Conservation (phyloP, 1,139 yeast species). For the Kodamaea sp. region DNA sequence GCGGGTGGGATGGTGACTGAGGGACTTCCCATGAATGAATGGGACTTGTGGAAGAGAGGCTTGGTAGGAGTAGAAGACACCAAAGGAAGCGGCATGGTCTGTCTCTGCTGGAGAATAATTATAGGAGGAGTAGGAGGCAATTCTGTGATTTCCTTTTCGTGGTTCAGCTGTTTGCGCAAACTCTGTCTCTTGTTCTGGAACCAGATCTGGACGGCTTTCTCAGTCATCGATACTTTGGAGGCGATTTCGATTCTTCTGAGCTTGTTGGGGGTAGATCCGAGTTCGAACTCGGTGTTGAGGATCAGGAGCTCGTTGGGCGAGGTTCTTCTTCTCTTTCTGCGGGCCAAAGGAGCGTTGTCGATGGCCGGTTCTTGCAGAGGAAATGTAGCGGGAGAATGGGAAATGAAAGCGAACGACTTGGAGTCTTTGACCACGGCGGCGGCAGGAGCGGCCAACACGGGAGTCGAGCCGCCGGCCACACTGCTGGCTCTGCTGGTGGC, state of each 20-base stretch:
- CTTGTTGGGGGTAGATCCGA: slow-evolving; percentile 81
- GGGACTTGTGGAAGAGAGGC: slow-evolving; percentile 27
- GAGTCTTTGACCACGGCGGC: slow-evolving; percentile 3
- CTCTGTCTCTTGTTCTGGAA: slow-evolving; percentile 94
- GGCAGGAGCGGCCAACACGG: slow-evolving; percentile 1
- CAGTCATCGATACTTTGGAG: slow-evolving; percentile 81
- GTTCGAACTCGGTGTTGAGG: slow-evolving; percentile 73
- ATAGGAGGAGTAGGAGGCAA: slow-evolving; percentile 42
- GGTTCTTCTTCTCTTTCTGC: slow-evolving; percentile 94
- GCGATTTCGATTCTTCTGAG: slow-evolving; percentile 76
- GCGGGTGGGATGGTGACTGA: slow-evolving; percentile 11
- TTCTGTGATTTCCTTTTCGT: slow-evolving; percentile 46
- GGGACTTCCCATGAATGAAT: slow-evolving; percentile 28
- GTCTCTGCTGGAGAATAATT: slow-evolving; percentile 18
- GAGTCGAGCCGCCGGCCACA: slow-evolving; percentile 1
- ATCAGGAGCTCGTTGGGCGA: slow-evolving; percentile 82
- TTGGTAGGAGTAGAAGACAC: slow-evolving; percentile 31
- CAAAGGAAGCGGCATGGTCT: slow-evolving; percentile 12
- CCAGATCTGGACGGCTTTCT: slow-evolving; percentile 97
- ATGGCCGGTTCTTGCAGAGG: slow-evolving; percentile 82
- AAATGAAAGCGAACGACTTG: slow-evolving; percentile 76
- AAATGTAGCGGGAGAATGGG: slow-evolving; percentile 86
- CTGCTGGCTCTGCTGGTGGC: slow-evolving; percentile 1
- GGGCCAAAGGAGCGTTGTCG: slow-evolving; percentile 86
- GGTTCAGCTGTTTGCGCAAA: slow-evolving; percentile 52